Percentiles rank a stretch among this genome's conserved stretches.
phyloP scores from a whole-genome alignment of 768 basidiomycete genomes.

The Gymnopilus dilepis region DNA sequence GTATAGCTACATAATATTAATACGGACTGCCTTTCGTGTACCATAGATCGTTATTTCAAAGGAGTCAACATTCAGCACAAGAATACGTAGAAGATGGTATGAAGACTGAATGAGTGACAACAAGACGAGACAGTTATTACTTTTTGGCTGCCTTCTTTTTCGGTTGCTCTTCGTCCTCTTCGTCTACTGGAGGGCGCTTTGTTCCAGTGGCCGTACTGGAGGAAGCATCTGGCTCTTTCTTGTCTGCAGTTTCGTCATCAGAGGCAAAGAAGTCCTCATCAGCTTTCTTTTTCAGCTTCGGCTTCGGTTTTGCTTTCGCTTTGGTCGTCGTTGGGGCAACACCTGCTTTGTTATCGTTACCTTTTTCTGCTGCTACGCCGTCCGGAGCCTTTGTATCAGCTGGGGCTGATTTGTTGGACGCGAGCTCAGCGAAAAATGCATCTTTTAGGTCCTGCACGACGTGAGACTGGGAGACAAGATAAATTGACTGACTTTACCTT shows the following conservation, averaged over 20 bases:
- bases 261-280: constrained; percentile 60
- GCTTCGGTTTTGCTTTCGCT: constrained; percentile 41
- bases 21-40: neutral
- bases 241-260: constrained; percentile 39
- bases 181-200: constrained; percentile 15
- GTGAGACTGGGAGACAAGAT: neutral
- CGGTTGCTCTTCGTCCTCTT: constrained; percentile 20
- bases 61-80: neutral
- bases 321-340: constrained; percentile 23
- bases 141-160: constrained; percentile 24
- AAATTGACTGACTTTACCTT: constrained; percentile 47
- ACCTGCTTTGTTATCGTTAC: constrained; percentile 24
- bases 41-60: neutral
- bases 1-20: neutral
- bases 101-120: neutral
- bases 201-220: constrained; percentile 10
- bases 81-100: too few relatives aligned
- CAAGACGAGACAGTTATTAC: neutral
- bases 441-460: constrained; percentile 62
- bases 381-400: constrained; percentile 10
- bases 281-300: constrained; percentile 48
- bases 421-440: constrained; percentile 57
- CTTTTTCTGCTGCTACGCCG: neutral
- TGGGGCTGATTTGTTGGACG: constrained; percentile 28
- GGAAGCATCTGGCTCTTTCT: neutral